Conservation (phyloP, 2,329 filamentous ascomycete species). For the Lasiodiplodia theobromae region DNA sequence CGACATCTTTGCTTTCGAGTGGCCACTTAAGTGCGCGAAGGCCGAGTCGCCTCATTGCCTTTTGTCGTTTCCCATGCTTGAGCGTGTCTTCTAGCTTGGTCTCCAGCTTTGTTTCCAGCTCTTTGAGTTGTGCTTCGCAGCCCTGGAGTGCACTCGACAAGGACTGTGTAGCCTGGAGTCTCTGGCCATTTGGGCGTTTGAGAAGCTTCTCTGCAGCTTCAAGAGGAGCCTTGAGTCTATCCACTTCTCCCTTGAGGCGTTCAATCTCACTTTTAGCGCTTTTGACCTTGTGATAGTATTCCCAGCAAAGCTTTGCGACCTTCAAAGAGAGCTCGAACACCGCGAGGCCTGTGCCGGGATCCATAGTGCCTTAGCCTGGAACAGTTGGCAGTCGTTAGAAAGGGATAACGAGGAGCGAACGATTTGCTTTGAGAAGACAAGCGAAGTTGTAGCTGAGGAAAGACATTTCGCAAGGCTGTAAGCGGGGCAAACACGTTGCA, state of each 20-base stretch:
- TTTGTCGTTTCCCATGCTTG: slow-evolving; percentile 16
- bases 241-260: not conserved
- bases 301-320: not conserved
- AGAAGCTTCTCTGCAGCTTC: not conserved
- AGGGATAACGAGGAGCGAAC: too few relatives aligned
- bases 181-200: too few relatives aligned
- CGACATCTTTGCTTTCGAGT: slow-evolving; percentile 46
- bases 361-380: too few relatives aligned
- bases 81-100: too few relatives aligned
- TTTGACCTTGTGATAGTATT: not conserved
- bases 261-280: slow-evolving; percentile 14
- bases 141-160: too few relatives aligned
- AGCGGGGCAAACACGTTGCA: not conserved
- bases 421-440: not conserved
- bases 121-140: too few relatives aligned
- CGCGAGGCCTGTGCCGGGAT: too few relatives aligned
- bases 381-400: too few relatives aligned
- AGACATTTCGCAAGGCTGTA: not conserved
- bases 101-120: too few relatives aligned
- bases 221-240: not conserved
- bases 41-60: slow-evolving; percentile 43
- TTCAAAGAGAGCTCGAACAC: not conserved
- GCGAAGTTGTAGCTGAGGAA: not conserved
- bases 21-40: slow-evolving; percentile 51
- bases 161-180: too few relatives aligned